Evolutionary conservation across 2,329 filamentous ascomycete species (phyloP).

Genomic region (Huntiella savannae): DNA sequence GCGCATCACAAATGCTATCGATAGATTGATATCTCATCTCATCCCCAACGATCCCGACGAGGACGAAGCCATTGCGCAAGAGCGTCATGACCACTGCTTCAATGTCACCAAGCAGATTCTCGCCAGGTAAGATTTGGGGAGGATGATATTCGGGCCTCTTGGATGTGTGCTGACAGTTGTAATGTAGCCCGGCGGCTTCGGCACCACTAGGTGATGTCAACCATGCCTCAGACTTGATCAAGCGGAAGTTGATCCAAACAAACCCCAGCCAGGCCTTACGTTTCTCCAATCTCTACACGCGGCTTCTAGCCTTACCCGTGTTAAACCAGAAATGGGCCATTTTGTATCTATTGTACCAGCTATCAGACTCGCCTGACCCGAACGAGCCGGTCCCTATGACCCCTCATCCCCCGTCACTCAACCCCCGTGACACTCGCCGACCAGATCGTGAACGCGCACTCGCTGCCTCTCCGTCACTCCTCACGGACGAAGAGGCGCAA

Average conservation of each 20-base stretch:
- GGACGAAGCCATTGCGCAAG: conserved; percentile 46
- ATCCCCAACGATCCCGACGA: conserved; percentile 47
- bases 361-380: conserved; percentile 49
- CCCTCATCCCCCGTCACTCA: conserved; percentile 18
- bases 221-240: conserved; percentile 83
- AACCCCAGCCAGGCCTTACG: conserved; percentile 61
- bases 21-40: conserved; percentile 57
- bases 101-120: conserved; percentile 31
- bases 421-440: conserved; percentile 21
- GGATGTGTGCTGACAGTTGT: too few species aligned
- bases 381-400: conserved; percentile 30
- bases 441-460: conserved; percentile 20
- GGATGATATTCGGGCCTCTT: background rate
- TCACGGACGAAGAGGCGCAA: conserved; percentile 25
- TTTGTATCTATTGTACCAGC: conserved; percentile 70
- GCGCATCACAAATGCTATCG: conserved; percentile 62
- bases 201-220: conserved; percentile 49
- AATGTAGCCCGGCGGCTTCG: conserved; percentile 14
- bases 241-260: conserved; percentile 63
- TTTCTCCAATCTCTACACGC: conserved; percentile 80
- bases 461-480: conserved; percentile 19
- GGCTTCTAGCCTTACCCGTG: conserved; percentile 76
- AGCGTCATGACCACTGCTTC: conserved; percentile 46
- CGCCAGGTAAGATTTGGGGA: conserved; percentile 24
- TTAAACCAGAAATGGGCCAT: conserved; percentile 95